These are phyloP conservation scores for Zoysia pacifica DNA, from an alignment of 176 grass and related monocot genomes.

Conservation along the genomic window DNA sequence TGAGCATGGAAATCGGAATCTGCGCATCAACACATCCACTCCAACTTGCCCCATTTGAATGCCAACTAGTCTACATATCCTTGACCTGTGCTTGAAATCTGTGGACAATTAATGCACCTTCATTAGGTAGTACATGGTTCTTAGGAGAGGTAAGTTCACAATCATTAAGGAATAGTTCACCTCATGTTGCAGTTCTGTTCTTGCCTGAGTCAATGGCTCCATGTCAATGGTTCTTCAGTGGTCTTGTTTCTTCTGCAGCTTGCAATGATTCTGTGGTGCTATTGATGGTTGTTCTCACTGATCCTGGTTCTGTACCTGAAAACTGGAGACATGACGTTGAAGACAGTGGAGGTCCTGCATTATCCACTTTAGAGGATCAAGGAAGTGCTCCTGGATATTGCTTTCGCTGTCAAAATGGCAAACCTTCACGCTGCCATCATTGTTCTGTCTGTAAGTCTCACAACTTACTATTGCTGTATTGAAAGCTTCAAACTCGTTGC, in stretches of 20 bases:
- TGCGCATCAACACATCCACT: no score
- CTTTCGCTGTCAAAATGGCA: slow-evolving; percentile 73
- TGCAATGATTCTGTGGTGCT: slow-evolving; percentile 79
- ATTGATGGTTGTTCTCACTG: slow-evolving; percentile 72
- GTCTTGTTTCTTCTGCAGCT: slow-evolving; percentile 85
- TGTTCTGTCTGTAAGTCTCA: slow-evolving; percentile 88
- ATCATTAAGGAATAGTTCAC: no score
- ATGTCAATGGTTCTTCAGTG: slow-evolving; percentile 63
- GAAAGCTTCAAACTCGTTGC: background rate
- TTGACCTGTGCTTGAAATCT: no score
- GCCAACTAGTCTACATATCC: no score
- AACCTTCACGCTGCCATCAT: slow-evolving; percentile 90
- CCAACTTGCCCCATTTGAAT: no score
- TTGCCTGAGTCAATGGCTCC: no score
- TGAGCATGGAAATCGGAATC: no score
- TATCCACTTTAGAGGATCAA: slow-evolving; percentile 48
- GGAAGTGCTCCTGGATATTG: slow-evolving; percentile 60
- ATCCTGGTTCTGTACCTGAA: slow-evolving; percentile 80
- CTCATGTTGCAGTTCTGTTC: no score
- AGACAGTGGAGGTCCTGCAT: slow-evolving; percentile 44
- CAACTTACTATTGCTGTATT: background rate
- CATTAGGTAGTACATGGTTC: no score
- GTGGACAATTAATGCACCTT: no score
- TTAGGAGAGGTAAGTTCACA: no score
- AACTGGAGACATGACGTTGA: slow-evolving; percentile 74